Evolutionary conservation across 176 grass and related monocot species (phyloP), one percentile per base, ranked within the genome.

Genomic region (Hordeum marinum): DNA sequence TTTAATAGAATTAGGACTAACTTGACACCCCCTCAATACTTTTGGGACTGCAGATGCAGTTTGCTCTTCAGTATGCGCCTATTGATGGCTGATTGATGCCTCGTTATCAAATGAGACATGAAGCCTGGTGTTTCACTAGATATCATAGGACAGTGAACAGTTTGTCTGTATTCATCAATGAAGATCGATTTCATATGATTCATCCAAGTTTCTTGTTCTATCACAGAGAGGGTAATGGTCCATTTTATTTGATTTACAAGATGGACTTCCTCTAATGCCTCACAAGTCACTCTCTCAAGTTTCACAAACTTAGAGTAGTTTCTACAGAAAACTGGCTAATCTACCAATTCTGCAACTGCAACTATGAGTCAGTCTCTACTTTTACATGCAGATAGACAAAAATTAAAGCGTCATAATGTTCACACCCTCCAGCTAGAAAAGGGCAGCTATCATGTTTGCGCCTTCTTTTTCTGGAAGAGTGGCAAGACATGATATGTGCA

Each of bases 91-190:
- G 69, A 63, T 76, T 41, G 34, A 13, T 42, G 46, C 46, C 35
- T 79, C 6, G 2, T 86, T 66, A 84, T 59, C 43, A 87, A 31
- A 32, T 41, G 37, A 50, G 74, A 40, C 13, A 58, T 82, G 77
- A 78, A 50, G 46, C 6, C 46, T 50, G 32, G 77, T 42, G 24
- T 85, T 85, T 75, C 31, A 87, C 48, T 80, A 84, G n/a, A 80
- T 52, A 84, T 83, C 36, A 76, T 39, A 63, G 17, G 45, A 15
- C 3, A 40, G 48, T 62, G 11, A 59, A 81, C 45, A 45, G 48
- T 80, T 46, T 73, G 34, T 15, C n/a, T 32, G 37, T 59, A 79
- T 42, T 32, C 57, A 4, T 75, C 6, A 26, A 66, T 67, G 63
- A 31, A 63, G 60, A n/a, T 54, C 63, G 43, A 35, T 34, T 80